Conservation (phyloP, 129 eudicot species). For the Tagetes erecta region DNA sequence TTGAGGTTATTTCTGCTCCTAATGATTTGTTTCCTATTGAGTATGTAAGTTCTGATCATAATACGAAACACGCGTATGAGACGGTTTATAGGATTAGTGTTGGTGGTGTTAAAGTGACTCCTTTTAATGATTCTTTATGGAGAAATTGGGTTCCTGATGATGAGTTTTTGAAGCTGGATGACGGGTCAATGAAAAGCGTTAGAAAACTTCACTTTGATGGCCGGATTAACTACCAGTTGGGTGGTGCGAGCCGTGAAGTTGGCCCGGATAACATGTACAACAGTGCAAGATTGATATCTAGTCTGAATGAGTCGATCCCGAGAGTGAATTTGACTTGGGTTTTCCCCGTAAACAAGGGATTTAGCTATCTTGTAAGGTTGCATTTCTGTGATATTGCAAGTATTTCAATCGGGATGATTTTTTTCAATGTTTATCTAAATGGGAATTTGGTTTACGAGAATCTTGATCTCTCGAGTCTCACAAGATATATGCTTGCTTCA, state of each 20-base stretch:
- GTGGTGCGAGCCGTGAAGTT: constrained; percentile 90
- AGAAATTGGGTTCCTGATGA: constrained; percentile 88
- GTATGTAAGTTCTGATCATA: constrained; percentile 37
- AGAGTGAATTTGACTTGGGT: constrained; percentile 56
- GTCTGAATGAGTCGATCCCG: constrained; percentile 42
- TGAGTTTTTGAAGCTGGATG: constrained; percentile 43
- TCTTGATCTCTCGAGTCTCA: constrained; percentile 55
- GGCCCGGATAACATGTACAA: constrained; percentile 89
- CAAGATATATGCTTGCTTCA: constrained; percentile 56
- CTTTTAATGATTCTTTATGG: constrained; percentile 95
- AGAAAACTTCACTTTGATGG: constrained; percentile 56
- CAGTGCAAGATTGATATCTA: constrained; percentile 61
- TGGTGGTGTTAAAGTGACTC: constrained; percentile 85
- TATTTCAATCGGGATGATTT: constrained; percentile 50
- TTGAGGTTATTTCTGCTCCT: constrained; percentile 95
- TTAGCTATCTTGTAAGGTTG: constrained; percentile 65
- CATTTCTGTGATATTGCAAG: constrained; percentile 97
- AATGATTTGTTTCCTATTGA: constrained; percentile 63
- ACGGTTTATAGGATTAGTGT: constrained; percentile 60
- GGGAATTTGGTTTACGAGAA: constrained; percentile 75
- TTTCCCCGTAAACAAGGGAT: constrained; percentile 62
- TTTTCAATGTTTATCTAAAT: constrained; percentile 79
- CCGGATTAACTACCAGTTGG: constrained; percentile 60
- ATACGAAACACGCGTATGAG: constrained; percentile 44
- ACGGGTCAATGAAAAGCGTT: constrained; percentile 33